Percentiles rank a stretch among this genome's conserved stretches.
phyloP scores from a whole-genome alignment of 2,329 filamentous ascomycete species.

The Aureobasidium mangrovei region DNA sequence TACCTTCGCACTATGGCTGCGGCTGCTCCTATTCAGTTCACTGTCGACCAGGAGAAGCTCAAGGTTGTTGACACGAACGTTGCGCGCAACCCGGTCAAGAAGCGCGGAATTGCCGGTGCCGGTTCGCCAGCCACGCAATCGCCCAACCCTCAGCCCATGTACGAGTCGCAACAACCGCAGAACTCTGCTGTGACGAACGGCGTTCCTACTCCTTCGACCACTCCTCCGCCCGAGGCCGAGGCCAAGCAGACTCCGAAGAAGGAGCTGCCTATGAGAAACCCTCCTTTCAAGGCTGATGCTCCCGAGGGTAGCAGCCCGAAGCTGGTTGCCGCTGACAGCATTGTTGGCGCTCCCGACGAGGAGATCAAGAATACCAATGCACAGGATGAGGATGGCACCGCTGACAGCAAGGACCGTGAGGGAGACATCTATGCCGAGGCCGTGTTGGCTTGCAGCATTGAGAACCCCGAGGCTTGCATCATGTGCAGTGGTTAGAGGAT shows the following conservation, averaged over 20 bases:
- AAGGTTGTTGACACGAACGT: conserved; percentile 77
- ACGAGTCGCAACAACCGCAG: conserved; percentile 46
- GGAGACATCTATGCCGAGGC: conserved; percentile 93
- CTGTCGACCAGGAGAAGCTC: conserved; percentile 91
- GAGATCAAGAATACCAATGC: conserved; percentile 45
- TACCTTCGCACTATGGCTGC: conserved; percentile 97
- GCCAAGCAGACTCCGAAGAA: conserved; percentile 40
- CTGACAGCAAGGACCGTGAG: conserved; percentile 66
- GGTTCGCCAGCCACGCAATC: conserved; percentile 31
- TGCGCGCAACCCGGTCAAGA: conserved; percentile 58
- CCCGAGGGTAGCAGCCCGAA: conserved; percentile 73
- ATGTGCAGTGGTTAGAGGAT: conserved; percentile 87
- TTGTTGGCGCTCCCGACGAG: conserved; percentile 46
- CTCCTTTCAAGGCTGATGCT: conserved; percentile 66
- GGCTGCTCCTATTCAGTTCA: conserved; percentile 96
- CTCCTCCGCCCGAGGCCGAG: conserved; percentile 50
- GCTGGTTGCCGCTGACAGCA: conserved; percentile 63
- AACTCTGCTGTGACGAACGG: conserved; percentile 44
- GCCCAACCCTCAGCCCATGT: conserved; percentile 56
- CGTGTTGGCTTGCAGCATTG: conserved; percentile 88
- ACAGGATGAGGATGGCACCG: conserved; percentile 66
- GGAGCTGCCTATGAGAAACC: conserved; percentile 50
- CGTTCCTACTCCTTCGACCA: conserved; percentile 59
- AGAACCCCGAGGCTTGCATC: conserved; percentile 87
- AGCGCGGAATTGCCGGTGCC: conserved; percentile 49